Base-by-base conservation (phyloP, 2,329 filamentous ascomycete species). In the Xylaria sp. region DNA sequence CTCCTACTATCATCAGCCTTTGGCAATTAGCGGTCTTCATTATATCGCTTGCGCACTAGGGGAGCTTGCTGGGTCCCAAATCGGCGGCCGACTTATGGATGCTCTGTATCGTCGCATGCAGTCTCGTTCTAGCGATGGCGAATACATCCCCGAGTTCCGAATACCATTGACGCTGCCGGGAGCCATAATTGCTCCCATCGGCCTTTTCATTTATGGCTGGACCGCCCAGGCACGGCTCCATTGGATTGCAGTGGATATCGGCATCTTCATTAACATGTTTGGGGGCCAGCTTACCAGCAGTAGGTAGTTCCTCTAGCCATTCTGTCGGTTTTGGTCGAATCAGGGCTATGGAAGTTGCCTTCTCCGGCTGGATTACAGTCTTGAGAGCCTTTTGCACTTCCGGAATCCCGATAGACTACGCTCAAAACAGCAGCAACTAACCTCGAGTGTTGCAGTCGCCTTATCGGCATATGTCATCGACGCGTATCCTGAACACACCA, bases 41-140 rank as follows among this genome's bases (percentile, higher is more conserved):
- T 91, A 90, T 78, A 84, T 91, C 50, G 87, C 89, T 10, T 84
- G 89, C 23, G 88, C 87, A 0, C 50, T 91, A 0, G 91, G 91
- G 1, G 91, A 91, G 78, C 83, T 90, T 65, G 76, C 86, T 0
- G 89, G 85, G 8, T 82, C 84, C 0, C 84, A 88, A 67, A 72
- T 87, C 0, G 81, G 81, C 9, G 84, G 82, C 0, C 76, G 77
- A 0, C 34, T 84, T 0, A 83, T 85, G 76, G 85, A 87, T 66
- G 72, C 67, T 10, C 70, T 82, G 4, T 85, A 80, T 73, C 66
- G 63, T 20, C 56, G 56, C n/a, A 64, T 69, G 63, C 57, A 6
- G 28, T 37, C 56, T 10, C 67, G 64, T 4, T 31, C 39, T 8
- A 59, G 55, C 7, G 34, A 72, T 1, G 71, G 69, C 2, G 71